Base-by-base conservation (phyloP, 2,329 filamentous ascomycete genomes). In the Pseudocercospora pini-densiflorae region DNA sequence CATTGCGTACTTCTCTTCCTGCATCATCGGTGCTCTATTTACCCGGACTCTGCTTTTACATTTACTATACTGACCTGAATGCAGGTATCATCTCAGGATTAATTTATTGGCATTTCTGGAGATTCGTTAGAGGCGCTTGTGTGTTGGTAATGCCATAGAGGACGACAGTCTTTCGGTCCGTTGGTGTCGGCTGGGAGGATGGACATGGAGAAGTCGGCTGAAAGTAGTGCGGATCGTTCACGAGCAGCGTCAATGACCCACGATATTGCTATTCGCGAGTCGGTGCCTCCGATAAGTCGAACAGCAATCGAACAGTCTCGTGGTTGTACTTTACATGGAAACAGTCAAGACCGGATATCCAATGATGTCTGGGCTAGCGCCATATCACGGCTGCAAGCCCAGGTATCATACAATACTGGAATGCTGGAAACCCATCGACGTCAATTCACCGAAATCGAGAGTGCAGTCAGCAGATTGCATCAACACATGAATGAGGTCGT, bases 401-500 rank as follows among this genome's bases (percentile, higher is more conserved):
- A 84, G 68, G 79, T 83, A 29, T 80, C 81, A 10, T 79, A 81
- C 68, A 83, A 83, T 71, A 81, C 81, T 57, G 76, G 73, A 60
- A 76, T 78, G 69, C 75, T 81, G 43, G 77, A 80, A 29, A 76
- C 72, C 24, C 76, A 83, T 62, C 77, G 80, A 29, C 77, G 75
- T 23, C 79, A 82, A 59, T 76, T 83, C n/a, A 74, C 76, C 21
- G 77, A 78, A 14, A 72, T 84, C 62, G 79, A 81, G 63, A 77
- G 78, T 14, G 76, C 76, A 12, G 76, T 83, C 16, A 73, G 71
- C 33, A 74, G 78, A 53, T 70, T 84, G 57, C 77, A 80, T 55
- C 74, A 77, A 19, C 81, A 84, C 60, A 77, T 83, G 72, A 68
- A 59, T 19, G 68, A 67, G 45, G 69, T 78, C 8, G 72, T 76